Evolutionary conservation across 176 grass and related monocot species (phyloP), one percentile per base, ranked within the genome.

Genomic region (Cenchrus purpureus): DNA sequence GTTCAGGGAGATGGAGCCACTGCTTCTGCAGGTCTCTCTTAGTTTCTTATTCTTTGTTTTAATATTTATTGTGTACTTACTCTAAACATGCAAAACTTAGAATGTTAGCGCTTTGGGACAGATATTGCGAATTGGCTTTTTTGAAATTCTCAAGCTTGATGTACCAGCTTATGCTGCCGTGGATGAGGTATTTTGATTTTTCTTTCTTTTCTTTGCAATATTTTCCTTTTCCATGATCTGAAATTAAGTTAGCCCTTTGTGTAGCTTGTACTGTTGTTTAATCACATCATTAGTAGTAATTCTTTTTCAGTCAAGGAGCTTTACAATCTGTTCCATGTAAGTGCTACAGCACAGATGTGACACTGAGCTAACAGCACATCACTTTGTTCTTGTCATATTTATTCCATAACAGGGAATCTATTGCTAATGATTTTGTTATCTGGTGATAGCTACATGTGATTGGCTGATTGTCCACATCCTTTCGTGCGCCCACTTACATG

Each of bases 81-180:
- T 83, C 7, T 2, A 65, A 40, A 45, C 19, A 68, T 63, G 12
- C 71, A 57, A 77, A 79, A 80, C 71, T 84, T 59, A 72, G 77
- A 89, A 73, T 60, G 48, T 43, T 72, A 80, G 20, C 54, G 68
- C 46, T 79, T 86, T 83, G 11, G 68, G 68, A 71, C 87, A 98
- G 95, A 95, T 98, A 88, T 78, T 98, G 49, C 80, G 91, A 68
- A 87, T 98, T 89, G 95, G 91, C 66, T 95, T 93, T 83, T 93
- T 88, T 64, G 93, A 95, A 92, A 98, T 98, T 83, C 74, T 95
- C 73, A 95, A 98, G 81, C 87, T 98, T 77, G 73, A 82, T 9
- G 92, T 95, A 82, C 93, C 93, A 55, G 90, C 80, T 88, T 98
- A 98, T 94, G 95, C 93, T 83, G 91, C 91, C 11, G 89, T 98